Evolutionary conservation across 768 basidiomycete genomes (phyloP), one percentile per base, ranked within the genome.

Genomic region (Tephrocybe rancida): DNA sequence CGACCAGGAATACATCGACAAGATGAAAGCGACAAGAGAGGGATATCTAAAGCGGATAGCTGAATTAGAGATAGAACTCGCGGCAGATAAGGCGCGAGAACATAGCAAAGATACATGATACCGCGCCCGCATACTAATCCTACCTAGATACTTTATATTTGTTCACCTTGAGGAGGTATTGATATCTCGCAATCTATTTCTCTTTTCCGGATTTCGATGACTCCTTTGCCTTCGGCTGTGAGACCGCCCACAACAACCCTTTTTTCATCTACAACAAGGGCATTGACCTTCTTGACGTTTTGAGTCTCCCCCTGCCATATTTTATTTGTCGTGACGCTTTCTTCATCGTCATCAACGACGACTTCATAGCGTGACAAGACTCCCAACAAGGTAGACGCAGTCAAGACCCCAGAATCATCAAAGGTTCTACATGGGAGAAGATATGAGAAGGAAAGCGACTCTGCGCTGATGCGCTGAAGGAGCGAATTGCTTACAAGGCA

Each of bases 1-100:
- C 5, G 85, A 94, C 57, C 87, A 92, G 44, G 86, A 88, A 56
- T 91, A 91, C 58, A 59, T 92, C 47, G 65, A 66, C 25, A 80
- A 77, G 54, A 63, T 93, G 63, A 84, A 79, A 64, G 72, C 70
- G 48, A 78, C 85, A 43, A 76, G 88, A 58, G 80, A 82, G 3
- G 68, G 67, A 8, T 73, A 88, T 61, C 62, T 85, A 56, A 72
- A 69, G 54, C 76, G 79, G 52, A 90, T 91, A 66, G 73, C 70
- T 45, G 79, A 83, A 55, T 71, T 92, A 3, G 84, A 87, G 59
- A 57, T 57, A 19, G 64, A 79, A 59, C 27, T 74, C 13, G 70
- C 70, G 45, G 65, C 69, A 35, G 72, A 77, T 55, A 63, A 64
- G 44, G 66, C 71, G 52, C 57, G 64, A 19, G 43, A 57, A 16